These are phyloP conservation scores for Micromonas commoda DNA, from an alignment of 139 green algal genomes.

Conservation along the genomic window DNA sequence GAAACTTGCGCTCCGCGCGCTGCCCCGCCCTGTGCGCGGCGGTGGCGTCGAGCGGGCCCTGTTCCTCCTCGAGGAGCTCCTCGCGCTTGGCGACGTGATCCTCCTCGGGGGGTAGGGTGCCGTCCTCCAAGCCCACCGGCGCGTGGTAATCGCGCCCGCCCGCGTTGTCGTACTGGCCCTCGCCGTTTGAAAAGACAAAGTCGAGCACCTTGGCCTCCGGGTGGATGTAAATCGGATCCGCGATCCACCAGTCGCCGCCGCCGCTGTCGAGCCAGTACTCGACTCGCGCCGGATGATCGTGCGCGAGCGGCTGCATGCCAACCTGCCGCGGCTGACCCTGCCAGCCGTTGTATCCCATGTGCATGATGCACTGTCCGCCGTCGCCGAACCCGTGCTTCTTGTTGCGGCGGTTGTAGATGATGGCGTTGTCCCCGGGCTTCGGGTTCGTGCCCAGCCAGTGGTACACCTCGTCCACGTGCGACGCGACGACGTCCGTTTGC, in stretches of 20 bases:
- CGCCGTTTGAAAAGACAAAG: constrained; percentile 27
- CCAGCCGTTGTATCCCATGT: neutral
- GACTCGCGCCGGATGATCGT: neutral
- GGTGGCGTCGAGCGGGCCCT: neutral
- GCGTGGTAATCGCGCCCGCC: constrained; percentile 29
- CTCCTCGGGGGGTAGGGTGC: neutral
- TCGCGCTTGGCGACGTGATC: neutral
- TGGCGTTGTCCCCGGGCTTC: neutral
- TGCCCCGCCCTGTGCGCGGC: neutral
- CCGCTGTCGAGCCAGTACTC: neutral
- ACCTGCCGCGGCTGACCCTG: neutral
- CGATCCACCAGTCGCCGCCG: neutral
- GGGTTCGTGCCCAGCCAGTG: neutral
- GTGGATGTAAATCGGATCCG: neutral
- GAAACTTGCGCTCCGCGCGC: neutral
- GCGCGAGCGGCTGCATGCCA: neutral
- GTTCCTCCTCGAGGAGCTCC: neutral
- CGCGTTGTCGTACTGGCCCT: constrained; percentile 34
- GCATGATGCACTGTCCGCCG: neutral
- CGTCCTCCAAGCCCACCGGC: neutral
- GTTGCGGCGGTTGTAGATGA: neutral
- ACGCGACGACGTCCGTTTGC: neutral
- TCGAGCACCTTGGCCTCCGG: constrained; percentile 16
- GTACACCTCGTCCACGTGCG: neutral
- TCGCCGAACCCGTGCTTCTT: neutral